These are phyloP conservation scores for Fraxinus pennsylvanica DNA, from an alignment of 257 asterid species.

Conservation along the genomic window DNA sequence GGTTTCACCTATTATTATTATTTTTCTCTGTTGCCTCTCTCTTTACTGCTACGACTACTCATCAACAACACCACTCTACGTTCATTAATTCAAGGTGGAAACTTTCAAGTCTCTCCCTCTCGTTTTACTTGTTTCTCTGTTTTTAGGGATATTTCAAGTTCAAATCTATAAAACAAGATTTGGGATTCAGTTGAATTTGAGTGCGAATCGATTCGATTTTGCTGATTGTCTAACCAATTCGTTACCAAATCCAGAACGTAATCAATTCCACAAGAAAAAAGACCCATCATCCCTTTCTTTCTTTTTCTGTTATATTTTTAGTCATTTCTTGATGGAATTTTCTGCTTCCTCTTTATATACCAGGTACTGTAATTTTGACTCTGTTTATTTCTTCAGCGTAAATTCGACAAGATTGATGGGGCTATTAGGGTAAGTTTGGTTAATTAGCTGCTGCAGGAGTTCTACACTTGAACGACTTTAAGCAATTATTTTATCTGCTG, in stretches of 20 bases:
- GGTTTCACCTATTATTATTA: background rate
- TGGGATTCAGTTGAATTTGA: constrained; percentile 24
- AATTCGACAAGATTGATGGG: constrained; percentile 5
- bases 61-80: constrained; percentile 49
- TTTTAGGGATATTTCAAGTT: constrained; percentile 19
- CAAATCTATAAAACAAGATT: constrained; percentile 13
- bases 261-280: constrained; percentile 33
- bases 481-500: constrained; percentile 22
- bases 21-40: background rate
- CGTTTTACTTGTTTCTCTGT: constrained; percentile 21
- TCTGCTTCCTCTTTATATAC: constrained; percentile 30
- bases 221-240: constrained; percentile 23
- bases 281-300: constrained; percentile 27
- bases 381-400: constrained; percentile 9
- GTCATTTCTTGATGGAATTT: constrained; percentile 39
- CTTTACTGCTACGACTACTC: constrained; percentile 32
- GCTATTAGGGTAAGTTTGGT: constrained; percentile 10
- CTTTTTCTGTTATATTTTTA: constrained; percentile 4
- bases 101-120: constrained; percentile 37
- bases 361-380: constrained; percentile 44
- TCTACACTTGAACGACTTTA: background rate
- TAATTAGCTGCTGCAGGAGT: constrained; percentile 16
- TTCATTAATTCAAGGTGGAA: constrained; percentile 33
- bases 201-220: constrained; percentile 31
- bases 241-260: constrained; percentile 34